These are phyloP conservation scores for Phytophthora pseudosyringae DNA, from an alignment of 352 stramenopile species.

Conservation along the genomic window DNA sequence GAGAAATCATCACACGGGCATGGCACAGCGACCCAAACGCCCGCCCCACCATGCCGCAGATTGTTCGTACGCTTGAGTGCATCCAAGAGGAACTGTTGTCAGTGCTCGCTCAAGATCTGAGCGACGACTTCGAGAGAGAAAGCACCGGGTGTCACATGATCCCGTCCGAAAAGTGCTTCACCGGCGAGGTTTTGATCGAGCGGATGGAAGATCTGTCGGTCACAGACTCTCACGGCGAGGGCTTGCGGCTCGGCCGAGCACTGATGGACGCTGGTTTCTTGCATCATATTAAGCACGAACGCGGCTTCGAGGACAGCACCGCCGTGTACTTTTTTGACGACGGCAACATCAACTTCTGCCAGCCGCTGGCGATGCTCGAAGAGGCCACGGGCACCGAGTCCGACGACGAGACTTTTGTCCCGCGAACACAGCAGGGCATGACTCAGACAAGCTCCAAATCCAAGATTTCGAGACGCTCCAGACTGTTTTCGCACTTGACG, in stretches of 20 bases:
- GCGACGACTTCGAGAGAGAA: conserved; percentile 44
- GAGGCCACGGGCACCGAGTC: conserved; percentile 28
- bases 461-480: conserved; percentile 19
- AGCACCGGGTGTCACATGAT: conserved; percentile 16
- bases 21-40: conserved; percentile 62
- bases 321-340: conserved; percentile 65
- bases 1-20: conserved; percentile 57
- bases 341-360: conserved; percentile 47
- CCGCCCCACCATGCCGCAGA: conserved; percentile 51
- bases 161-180: conserved; percentile 40
- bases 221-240: conserved; percentile 34
- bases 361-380: conserved; percentile 51
- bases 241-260: conserved; percentile 53
- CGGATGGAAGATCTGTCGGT: conserved; percentile 47
- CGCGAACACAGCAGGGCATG: neutral
- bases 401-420: conserved; percentile 26
- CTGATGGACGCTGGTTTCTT: conserved; percentile 71
- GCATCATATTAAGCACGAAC: conserved; percentile 54
- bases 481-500: conserved; percentile 36
- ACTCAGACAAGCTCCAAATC: conserved; percentile 14
- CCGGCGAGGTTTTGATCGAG: conserved; percentile 36
- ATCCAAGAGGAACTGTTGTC: conserved; percentile 72
- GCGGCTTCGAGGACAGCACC: conserved; percentile 40
- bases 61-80: conserved; percentile 56
- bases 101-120: conserved; percentile 52